Base-by-base conservation (phyloP, 176 grass and related monocot genomes). In the Melocanna baccifera region DNA sequence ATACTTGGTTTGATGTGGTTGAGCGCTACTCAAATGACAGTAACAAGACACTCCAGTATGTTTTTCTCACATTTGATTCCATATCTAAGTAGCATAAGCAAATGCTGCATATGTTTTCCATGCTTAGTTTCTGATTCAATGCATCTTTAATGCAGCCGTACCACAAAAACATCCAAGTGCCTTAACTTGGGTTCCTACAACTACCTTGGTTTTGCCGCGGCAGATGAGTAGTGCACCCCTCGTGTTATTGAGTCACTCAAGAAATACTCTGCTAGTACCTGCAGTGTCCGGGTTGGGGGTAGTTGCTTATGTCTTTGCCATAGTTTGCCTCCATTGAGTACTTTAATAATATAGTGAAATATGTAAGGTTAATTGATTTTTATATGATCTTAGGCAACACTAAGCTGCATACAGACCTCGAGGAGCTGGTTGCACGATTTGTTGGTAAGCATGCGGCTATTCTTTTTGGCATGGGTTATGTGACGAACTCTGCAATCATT, bases 381-480 rank as follows among this genome's bases (percentile, higher is more conserved):
- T 73, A 56, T 55, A 76, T 45, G 20, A 82, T 65, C 30, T 41
- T 73, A 97, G 95, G 95, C 55, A 97, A 86, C 52, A 94, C 95
- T 74, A 94, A 93, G 76, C 86, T 97, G 45, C 95, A 94, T 62
- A 73, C 45, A 18, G 92, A 97, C 75, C 90, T 97, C 19, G 92
- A 94, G 83, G 92, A 91, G 65, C 78, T 97, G 70, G 82, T 93
- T 79, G 92, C 95, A 62, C 81, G 78, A 84, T 97, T 94, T 86
- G 90, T 94, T 69, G 92, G 95, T 12, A 94, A 97, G 61, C 92
- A 88, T 77, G 90, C 95, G 0, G 95, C 95, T 78, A 86, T 97
- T 89, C 66, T 94, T 85, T 97, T 94, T 64, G 90, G 95, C 73
- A 97, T 97, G 95, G 95, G 92, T 84, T 97, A 97, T 87, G 92